phyloP scores from a whole-genome alignment of 1,284 basidiomycete species.

The Boletus sp. region DNA sequence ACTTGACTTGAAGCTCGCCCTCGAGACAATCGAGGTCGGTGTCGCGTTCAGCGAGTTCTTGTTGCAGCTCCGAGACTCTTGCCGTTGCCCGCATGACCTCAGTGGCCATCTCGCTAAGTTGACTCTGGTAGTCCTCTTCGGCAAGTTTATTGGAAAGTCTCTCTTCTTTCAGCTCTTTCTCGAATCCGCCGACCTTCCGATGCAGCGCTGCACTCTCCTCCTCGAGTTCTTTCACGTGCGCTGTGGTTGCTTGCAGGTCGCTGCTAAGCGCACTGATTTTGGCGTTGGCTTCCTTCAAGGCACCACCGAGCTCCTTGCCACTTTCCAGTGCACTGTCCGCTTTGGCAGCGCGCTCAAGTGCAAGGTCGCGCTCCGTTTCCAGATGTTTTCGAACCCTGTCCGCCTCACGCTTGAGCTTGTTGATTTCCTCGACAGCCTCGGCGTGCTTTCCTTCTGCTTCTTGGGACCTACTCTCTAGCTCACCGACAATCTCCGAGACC shows the following conservation, averaged over 20 bases:
- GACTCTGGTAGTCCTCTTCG: conserved; percentile 31
- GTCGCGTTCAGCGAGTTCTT: conserved; percentile 31
- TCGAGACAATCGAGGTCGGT: conserved; percentile 20
- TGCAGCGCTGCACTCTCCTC: conserved; percentile 38
- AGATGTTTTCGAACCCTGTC: conserved; percentile 43
- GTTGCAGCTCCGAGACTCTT: conserved; percentile 33
- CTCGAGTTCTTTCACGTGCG: conserved; percentile 39
- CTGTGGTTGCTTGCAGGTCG: conserved; percentile 54
- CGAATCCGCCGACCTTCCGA: conserved; percentile 47
- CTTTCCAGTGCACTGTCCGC: conserved; percentile 57
- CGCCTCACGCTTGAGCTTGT: conserved; percentile 42
- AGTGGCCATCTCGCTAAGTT: conserved; percentile 29
- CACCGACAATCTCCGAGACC: conserved; percentile 60
- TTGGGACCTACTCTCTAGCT: conserved; percentile 54
- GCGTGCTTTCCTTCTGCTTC: conserved; percentile 46
- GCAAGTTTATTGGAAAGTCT: conserved; percentile 38
- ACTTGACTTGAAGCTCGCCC: conserved; percentile 36
- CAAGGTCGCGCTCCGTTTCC: conserved; percentile 50
- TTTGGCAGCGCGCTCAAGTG: conserved; percentile 54
- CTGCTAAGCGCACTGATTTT: conserved; percentile 48
- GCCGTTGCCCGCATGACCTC: conserved; percentile 31
- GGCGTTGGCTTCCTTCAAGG: conserved; percentile 60
- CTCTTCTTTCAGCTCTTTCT: conserved; percentile 51
- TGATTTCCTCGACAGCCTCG: conserved; percentile 38
- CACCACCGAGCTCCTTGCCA: conserved; percentile 60